Percentiles rank a stretch among this genome's conserved stretches.
phyloP scores from a whole-genome alignment of 2,329 filamentous ascomycete species.

The Capronia americana region DNA sequence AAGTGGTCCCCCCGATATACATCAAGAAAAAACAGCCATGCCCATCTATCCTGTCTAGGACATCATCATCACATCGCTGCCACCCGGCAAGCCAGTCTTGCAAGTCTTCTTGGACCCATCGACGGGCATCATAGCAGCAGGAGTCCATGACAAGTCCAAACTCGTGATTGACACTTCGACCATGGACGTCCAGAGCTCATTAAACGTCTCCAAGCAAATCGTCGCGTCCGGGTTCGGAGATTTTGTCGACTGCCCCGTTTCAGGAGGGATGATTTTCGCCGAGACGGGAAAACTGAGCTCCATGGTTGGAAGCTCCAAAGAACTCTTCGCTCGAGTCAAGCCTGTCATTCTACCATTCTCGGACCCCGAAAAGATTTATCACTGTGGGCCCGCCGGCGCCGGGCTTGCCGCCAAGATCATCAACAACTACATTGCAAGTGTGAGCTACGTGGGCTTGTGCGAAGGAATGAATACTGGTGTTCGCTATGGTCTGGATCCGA shows the following conservation, averaged over 20 bases:
- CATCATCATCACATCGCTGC: slow-evolving; percentile 46
- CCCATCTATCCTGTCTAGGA: no score
- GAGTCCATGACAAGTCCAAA: not conserved
- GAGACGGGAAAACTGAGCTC: slow-evolving; percentile 41
- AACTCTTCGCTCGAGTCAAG: not conserved
- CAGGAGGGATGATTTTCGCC: slow-evolving; percentile 59
- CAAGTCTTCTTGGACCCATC: not conserved
- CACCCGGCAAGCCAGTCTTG: not conserved
- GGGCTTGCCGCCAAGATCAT: slow-evolving; percentile 42
- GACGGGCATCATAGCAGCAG: not conserved
- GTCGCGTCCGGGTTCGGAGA: slow-evolving; percentile 45
- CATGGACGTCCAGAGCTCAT: slow-evolving; percentile 43
- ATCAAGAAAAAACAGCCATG: no score
- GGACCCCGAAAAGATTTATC: slow-evolving; percentile 57
- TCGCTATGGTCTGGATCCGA: slow-evolving; percentile 40
- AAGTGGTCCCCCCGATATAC: no score
- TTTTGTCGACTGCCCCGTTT: slow-evolving; percentile 62
- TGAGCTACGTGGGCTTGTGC: slow-evolving; percentile 36
- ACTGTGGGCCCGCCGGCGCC: slow-evolving; percentile 40
- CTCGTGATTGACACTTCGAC: not conserved
- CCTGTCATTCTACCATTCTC: slow-evolving; percentile 42
- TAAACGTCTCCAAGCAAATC: slow-evolving; percentile 49
- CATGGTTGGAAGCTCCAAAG: not conserved
- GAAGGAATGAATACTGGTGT: slow-evolving; percentile 53
- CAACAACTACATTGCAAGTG: slow-evolving; percentile 42